Base-by-base conservation (phyloP, 495 filamentous ascomycete genomes). In the Xylaria castorea region DNA sequence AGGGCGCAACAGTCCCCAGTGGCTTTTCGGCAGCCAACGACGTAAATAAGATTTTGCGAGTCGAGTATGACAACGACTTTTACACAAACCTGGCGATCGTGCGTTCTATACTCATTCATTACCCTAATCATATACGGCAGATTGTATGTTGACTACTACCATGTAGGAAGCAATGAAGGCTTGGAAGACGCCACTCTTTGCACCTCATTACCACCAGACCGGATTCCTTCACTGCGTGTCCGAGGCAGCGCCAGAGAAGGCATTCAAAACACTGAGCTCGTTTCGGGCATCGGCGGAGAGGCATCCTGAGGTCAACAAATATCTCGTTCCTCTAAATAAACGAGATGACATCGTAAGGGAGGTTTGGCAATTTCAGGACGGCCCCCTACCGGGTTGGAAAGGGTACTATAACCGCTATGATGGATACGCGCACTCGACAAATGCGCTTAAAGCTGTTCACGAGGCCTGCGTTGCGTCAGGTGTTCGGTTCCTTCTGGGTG, bases 401-500 rank as follows among this genome's bases (percentile, higher is more conserved):
- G 87, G 87, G 16, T 89, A 90, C 73, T 81, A 88, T 60, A 90
- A 89, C 68, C 81, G 80, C 14, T 80, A 85, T 34, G 87, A 83
- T 8, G 87, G 87, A 30, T 89, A 88, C 73, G 87, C 83, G 14
- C 83, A 86, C 74, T 83, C 87, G 14, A 82, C 78, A 11, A 83
- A 87, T 73, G 85, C 87, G 2, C 53, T 84, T 58, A 73, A 74
- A 25, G 73, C 76, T 0, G 61, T 80, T 2, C 75, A 76, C 18
- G 65, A 66, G 7, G 77, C 72, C 20, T 76, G 78, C 30, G 58
- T 74, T 60, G 76, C 71, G 16, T 50, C 74, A n/a, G 81, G 79
- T n/a, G 79, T 84, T 38, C 75, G 58, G n/a, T 75, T 83, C 61
- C 61, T 74, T n/a, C 76, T 80, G 1, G 73, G 77, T 27, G 74